Conservation (phyloP, 2,329 filamentous ascomycete species). For the Sporothrix brunneoviolacea region DNA sequence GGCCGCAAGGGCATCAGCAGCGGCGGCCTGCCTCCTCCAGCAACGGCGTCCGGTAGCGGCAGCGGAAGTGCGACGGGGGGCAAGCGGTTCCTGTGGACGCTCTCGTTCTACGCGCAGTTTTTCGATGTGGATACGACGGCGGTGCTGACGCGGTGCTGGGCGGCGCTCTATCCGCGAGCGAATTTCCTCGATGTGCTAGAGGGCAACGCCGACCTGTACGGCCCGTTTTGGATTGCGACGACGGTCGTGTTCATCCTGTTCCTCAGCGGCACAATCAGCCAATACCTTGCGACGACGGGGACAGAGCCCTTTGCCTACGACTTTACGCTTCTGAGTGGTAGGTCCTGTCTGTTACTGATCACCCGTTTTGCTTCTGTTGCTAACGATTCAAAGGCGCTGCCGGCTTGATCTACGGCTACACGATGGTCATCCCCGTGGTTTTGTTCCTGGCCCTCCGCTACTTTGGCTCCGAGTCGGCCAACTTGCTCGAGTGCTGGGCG, state of each 20-base stretch:
- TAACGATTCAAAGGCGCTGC: slow-evolving; percentile 56
- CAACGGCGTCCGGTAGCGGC: slow-evolving; percentile 40
- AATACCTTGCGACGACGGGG: slow-evolving; percentile 68
- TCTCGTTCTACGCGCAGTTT: slow-evolving; percentile 94
- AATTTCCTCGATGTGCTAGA: slow-evolving; percentile 98
- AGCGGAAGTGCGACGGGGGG: slow-evolving; percentile 34
- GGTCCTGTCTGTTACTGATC: slow-evolving; percentile 21
- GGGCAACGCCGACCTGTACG: slow-evolving; percentile 93
- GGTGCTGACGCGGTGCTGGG: slow-evolving; percentile 78
- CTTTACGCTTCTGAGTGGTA: slow-evolving; percentile 79
- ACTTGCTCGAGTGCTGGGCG: slow-evolving; percentile 90
- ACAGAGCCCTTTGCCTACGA: slow-evolving; percentile 80
- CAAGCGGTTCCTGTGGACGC: slow-evolving; percentile 87
- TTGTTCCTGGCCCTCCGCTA: slow-evolving; percentile 87
- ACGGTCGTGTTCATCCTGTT: slow-evolving; percentile 95
- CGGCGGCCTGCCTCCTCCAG: slow-evolving; percentile 50
- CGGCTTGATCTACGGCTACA: slow-evolving; percentile 93
- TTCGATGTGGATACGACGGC: slow-evolving; percentile 96
- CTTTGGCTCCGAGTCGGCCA: slow-evolving; percentile 90
- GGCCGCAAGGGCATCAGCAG: slow-evolving; percentile 43
- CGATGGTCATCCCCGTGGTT: slow-evolving; percentile 72
- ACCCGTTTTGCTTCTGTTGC: slow-evolving; percentile 8
- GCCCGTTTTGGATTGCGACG: slow-evolving; percentile 97
- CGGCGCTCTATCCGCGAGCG: slow-evolving; percentile 80
- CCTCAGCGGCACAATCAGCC: slow-evolving; percentile 87